Evolutionary conservation across 1,284 basidiomycete species (phyloP).

Genomic region (Athelia psychrophila): DNA sequence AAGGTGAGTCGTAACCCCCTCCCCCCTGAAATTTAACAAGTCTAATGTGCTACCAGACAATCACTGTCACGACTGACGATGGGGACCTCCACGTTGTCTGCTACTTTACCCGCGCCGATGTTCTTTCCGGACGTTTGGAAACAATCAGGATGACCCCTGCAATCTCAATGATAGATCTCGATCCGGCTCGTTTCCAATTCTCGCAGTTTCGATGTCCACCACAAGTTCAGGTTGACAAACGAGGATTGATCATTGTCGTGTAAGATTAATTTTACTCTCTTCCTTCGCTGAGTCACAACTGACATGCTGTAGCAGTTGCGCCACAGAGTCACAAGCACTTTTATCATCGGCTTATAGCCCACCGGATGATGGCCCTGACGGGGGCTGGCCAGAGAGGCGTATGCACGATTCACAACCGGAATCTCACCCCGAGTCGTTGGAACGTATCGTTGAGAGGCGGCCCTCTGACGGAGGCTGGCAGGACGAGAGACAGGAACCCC

Average conservation of each 20-base stretch:
- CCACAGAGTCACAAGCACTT: too few relatives aligned
- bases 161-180: constrained; percentile 63
- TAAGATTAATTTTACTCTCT: constrained; percentile 28
- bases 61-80: constrained; percentile 72
- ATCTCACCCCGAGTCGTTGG: too few relatives aligned
- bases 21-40: constrained; percentile 4
- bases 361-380: too few relatives aligned
- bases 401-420: too few relatives aligned
- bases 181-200: constrained; percentile 64
- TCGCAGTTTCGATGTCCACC: constrained; percentile 75
- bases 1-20: constrained; percentile 42
- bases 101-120: constrained; percentile 78
- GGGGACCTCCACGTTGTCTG: constrained; percentile 79
- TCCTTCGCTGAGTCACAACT: too few relatives aligned
- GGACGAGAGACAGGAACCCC: too few relatives aligned
- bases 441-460: too few relatives aligned
- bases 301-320: too few relatives aligned
- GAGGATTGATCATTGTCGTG: constrained; percentile 57
- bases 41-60: constrained; percentile 56
- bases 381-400: too few relatives aligned
- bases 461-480: too few relatives aligned
- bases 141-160: constrained; percentile 61
- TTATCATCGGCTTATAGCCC: too few relatives aligned
- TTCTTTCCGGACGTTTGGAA: constrained; percentile 59
- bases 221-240: constrained; percentile 60